Conservation (phyloP, 306 rosid genomes). For the Crotalaria pallida region DNA sequence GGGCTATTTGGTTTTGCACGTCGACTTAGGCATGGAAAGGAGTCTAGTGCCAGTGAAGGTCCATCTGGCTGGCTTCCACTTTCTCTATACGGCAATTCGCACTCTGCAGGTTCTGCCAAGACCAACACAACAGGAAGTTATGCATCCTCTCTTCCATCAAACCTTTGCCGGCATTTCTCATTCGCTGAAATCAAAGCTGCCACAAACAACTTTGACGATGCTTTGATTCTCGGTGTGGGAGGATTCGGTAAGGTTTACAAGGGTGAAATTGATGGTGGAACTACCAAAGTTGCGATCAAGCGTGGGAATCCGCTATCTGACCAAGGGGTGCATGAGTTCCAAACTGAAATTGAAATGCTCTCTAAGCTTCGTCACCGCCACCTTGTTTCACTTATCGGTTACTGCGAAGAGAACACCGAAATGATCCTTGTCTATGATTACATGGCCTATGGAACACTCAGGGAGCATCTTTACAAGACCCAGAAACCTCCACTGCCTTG, state of each 20-base stretch:
- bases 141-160: slow-evolving; percentile 81
- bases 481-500: slow-evolving; percentile 96
- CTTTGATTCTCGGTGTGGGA: slow-evolving; percentile 94
- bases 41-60: slow-evolving; percentile 73
- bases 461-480: slow-evolving; percentile 97
- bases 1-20: slow-evolving; percentile 49
- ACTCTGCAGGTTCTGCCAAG: slow-evolving; percentile 85
- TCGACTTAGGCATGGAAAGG: slow-evolving; percentile 50
- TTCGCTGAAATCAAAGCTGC: slow-evolving; percentile 92
- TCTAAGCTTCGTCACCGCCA: slow-evolving; percentile 99
- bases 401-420: slow-evolving; percentile 91
- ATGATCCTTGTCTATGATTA: slow-evolving; percentile 98
- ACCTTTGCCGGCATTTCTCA: slow-evolving; percentile 97
- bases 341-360: slow-evolving; percentile 99
- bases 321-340: slow-evolving; percentile 98
- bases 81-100: slow-evolving; percentile 89
- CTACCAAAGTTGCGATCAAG: slow-evolving; percentile 87
- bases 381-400: slow-evolving; percentile 93
- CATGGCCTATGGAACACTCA: slow-evolving; percentile 91
- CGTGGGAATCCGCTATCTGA: slow-evolving; percentile 97
- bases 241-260: slow-evolving; percentile 97
- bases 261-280: slow-evolving; percentile 80
- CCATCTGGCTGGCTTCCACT: slow-evolving; percentile 99
- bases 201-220: slow-evolving; percentile 84
- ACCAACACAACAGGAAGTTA: slow-evolving; percentile 93